Conservation (phyloP, 805 yeast genomes). For the Schizosaccharomyces lindneri region DNA sequence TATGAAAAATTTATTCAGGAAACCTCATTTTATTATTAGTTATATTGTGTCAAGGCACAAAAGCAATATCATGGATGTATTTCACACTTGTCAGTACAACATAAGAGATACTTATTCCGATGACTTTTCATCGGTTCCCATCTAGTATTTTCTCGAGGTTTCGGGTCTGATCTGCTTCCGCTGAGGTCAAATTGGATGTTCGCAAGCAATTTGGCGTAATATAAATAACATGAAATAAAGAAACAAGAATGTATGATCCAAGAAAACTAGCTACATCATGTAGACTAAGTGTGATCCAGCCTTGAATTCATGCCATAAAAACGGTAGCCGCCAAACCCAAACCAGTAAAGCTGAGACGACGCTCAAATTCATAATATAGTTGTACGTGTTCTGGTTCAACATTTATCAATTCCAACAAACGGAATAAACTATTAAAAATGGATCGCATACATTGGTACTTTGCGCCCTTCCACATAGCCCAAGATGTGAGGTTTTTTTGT, state of each 20-base stretch:
- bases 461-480: slow-evolving; percentile 45
- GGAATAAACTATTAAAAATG: slow-evolving; percentile 19
- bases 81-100: too few species aligned
- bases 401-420: slow-evolving; percentile 33
- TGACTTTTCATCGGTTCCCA: too few species aligned
- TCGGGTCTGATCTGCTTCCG: too few species aligned
- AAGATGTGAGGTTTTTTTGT: slow-evolving; percentile 33
- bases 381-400: slow-evolving; percentile 32
- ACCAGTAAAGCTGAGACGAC: slow-evolving; percentile 47
- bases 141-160: too few species aligned
- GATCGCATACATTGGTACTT: slow-evolving; percentile 53
- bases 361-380: slow-evolving; percentile 33
- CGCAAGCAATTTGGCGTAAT: slow-evolving; percentile 16
- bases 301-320: slow-evolving; percentile 35
- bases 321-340: slow-evolving; percentile 31
- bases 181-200: slow-evolving; percentile 10
- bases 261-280: slow-evolving; percentile 29
- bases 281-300: slow-evolving; percentile 40
- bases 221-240: slow-evolving; percentile 26
- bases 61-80: too few species aligned
- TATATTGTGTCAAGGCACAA: too few species aligned
- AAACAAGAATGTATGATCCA: slow-evolving; percentile 39
- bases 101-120: too few species aligned
- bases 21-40: too few species aligned
- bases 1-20: too few species aligned